phyloP scores from a whole-genome alignment of 2,329 filamentous ascomycete genomes.

The Waltergamsia citrina region DNA sequence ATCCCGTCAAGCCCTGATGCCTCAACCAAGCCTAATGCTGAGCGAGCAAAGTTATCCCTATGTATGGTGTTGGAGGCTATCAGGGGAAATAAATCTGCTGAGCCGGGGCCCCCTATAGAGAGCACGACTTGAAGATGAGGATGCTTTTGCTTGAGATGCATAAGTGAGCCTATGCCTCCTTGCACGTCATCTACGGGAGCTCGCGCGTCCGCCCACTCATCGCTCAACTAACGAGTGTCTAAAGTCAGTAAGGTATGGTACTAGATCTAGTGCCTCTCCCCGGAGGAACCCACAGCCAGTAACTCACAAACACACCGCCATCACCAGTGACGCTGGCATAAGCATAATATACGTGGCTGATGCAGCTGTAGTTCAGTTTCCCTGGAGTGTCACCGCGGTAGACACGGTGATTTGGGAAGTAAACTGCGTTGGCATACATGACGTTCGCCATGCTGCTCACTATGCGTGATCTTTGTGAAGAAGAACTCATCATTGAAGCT shows the following conservation, averaged over 20 bases:
- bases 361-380: slow-evolving; percentile 63
- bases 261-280: no score
- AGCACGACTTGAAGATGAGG: slow-evolving; percentile 65
- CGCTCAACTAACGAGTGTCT: slow-evolving; percentile 51
- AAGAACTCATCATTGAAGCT: slow-evolving; percentile 25
- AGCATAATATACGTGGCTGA: slow-evolving; percentile 76
- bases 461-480: slow-evolving; percentile 35
- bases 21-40: slow-evolving; percentile 57
- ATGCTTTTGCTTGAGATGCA: slow-evolving; percentile 62
- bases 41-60: slow-evolving; percentile 61
- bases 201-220: slow-evolving; percentile 68
- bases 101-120: slow-evolving; percentile 62
- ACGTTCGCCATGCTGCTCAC: slow-evolving; percentile 32
- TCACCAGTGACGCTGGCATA: slow-evolving; percentile 67
- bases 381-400: slow-evolving; percentile 66
- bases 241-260: not conserved
- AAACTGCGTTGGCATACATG: slow-evolving; percentile 65
- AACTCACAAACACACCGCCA: slow-evolving; percentile 67
- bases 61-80: slow-evolving; percentile 52
- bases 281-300: no score
- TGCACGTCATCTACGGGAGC: slow-evolving; percentile 63
- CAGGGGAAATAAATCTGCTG: slow-evolving; percentile 55
- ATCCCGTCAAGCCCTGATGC: slow-evolving; percentile 54
- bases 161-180: slow-evolving; percentile 65
- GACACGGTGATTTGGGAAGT: slow-evolving; percentile 73